Conservation (phyloP, 2,329 filamentous ascomycete species). For the Teratosphaeria nubilosa region DNA sequence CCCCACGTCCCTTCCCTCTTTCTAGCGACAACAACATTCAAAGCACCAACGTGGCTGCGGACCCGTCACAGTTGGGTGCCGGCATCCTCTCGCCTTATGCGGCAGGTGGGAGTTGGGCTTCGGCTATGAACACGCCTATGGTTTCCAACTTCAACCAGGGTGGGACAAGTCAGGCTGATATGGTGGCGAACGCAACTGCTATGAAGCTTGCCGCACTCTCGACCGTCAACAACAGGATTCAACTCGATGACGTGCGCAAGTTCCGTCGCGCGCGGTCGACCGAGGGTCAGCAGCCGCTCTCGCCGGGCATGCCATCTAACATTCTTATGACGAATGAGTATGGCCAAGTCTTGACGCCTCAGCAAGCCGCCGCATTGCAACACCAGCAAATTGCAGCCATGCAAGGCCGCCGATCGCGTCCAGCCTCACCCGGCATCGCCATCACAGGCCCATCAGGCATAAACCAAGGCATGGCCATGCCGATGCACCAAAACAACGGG, state of each 20-base stretch:
- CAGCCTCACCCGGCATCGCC: slow-evolving; percentile 77
- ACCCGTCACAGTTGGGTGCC: slow-evolving; percentile 43
- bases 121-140: slow-evolving; percentile 97
- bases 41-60: slow-evolving; percentile 68
- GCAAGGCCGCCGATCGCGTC: slow-evolving; percentile 72
- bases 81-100: slow-evolving; percentile 82
- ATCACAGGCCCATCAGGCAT: slow-evolving; percentile 56
- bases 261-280: slow-evolving; percentile 86
- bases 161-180: slow-evolving; percentile 69
- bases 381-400: slow-evolving; percentile 75
- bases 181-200: slow-evolving; percentile 96
- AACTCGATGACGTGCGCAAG: slow-evolving; percentile 91
- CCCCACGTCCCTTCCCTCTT: slow-evolving; percentile 61
- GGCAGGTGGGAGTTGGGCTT: slow-evolving; percentile 89
- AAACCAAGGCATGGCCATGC: slow-evolving; percentile 60
- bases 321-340: slow-evolving; percentile 86
- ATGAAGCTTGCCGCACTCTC: slow-evolving; percentile 98
- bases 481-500: slow-evolving; percentile 83
- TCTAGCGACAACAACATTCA: slow-evolving; percentile 63
- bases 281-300: slow-evolving; percentile 61
- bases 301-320: slow-evolving; percentile 55
- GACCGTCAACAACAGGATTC: slow-evolving; percentile 96
- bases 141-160: slow-evolving; percentile 66
- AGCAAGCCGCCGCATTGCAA: slow-evolving; percentile 42
- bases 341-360: slow-evolving; percentile 67